Percentiles rank a stretch among this genome's conserved stretches.
Conservation (phyloP, 1,284 basidiomycete species). For the Marasmius fiardii region DNA sequence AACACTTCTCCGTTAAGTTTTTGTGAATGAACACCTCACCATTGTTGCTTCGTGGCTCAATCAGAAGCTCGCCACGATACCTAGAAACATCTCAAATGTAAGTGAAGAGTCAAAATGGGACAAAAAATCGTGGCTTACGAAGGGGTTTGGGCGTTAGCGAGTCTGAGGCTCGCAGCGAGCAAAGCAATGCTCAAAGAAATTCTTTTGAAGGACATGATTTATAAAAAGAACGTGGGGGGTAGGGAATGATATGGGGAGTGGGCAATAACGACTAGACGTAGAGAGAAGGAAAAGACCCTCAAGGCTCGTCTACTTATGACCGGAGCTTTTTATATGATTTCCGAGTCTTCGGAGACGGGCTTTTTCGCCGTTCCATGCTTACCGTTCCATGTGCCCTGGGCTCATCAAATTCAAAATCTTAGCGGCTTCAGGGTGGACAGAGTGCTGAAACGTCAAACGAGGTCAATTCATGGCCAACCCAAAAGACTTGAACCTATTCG, state of each 20-base stretch:
- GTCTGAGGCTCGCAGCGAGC: slow-evolving; percentile 2
- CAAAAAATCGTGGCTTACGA: neutral
- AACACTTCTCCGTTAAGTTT: neutral
- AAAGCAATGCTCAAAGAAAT: neutral
- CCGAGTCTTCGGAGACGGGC: too few species aligned
- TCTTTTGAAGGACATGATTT: slow-evolving; percentile 2
- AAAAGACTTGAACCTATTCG: too few species aligned
- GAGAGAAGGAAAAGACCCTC: neutral
- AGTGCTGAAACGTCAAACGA: too few species aligned
- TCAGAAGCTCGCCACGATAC: slow-evolving; percentile 15
- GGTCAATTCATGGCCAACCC: too few species aligned
- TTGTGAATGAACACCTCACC: slow-evolving; percentile 1
- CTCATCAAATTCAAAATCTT: too few species aligned
- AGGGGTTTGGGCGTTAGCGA: slow-evolving; percentile 10
- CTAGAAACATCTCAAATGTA: neutral
- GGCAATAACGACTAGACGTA: neutral
- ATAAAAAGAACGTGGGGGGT: neutral
- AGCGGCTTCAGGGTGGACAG: too few species aligned
- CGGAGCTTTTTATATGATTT: neutral
- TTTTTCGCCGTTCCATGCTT: too few species aligned
- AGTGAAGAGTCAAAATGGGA: neutral
- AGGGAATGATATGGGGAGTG: neutral
- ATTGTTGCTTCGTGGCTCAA: slow-evolving; percentile 20
- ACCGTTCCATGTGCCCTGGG: too few species aligned
- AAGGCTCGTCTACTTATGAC: neutral